phyloP scores from a whole-genome alignment of 2,329 filamentous ascomycete species.

The Apiospora pterosperma region DNA sequence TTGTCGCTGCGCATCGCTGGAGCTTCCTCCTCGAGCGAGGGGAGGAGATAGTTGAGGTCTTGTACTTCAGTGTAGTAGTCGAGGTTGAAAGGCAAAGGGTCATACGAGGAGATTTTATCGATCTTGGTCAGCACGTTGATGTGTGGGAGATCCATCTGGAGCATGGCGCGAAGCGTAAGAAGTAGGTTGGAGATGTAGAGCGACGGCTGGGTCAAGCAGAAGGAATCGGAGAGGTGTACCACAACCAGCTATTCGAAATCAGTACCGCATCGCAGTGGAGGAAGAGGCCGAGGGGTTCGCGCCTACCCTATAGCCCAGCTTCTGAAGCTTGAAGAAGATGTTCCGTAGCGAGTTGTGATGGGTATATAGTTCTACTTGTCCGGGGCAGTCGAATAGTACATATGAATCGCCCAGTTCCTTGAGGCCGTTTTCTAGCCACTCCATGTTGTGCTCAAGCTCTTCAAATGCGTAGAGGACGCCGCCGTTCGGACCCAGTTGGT shows the following conservation, averaged over 20 bases:
- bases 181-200: constrained; percentile 94
- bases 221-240: constrained; percentile 89
- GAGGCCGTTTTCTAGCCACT: constrained; percentile 83
- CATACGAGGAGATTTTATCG: constrained; percentile 85
- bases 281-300: too few relatives aligned
- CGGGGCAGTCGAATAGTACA: constrained; percentile 91
- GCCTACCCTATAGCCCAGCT: constrained; percentile 84
- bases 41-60: constrained; percentile 80
- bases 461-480: constrained; percentile 91
- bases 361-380: constrained; percentile 95
- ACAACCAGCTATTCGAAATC: constrained; percentile 70
- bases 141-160: constrained; percentile 95
- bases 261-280: neutral
- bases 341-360: constrained; percentile 90
- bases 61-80: constrained; percentile 98
- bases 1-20: constrained; percentile 67
- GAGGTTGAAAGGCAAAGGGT: constrained; percentile 87
- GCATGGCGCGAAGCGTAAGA: constrained; percentile 90
- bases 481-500: constrained; percentile 87
- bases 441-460: constrained; percentile 89
- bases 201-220: constrained; percentile 88
- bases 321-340: constrained; percentile 87
- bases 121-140: constrained; percentile 97
- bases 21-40: constrained; percentile 75
- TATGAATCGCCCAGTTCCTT: constrained; percentile 85